phyloP scores from a whole-genome alignment of 441 rosid genomes.

The Pelargonium australe region DNA sequence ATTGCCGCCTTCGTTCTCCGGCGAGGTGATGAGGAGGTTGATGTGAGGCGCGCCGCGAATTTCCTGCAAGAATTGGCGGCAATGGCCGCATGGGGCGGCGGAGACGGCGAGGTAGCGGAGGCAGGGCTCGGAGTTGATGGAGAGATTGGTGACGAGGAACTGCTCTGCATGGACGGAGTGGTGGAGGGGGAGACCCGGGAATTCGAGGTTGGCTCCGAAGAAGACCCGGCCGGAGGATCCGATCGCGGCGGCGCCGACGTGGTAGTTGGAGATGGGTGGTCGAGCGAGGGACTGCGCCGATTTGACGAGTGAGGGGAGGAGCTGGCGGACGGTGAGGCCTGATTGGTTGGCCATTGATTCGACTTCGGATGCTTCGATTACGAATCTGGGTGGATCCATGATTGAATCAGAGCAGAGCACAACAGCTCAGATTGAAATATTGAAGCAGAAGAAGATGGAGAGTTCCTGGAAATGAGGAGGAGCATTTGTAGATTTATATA shows the following conservation, averaged over 20 bases:
- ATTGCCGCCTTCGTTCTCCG: constrained; percentile 10
- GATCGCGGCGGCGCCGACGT: constrained; percentile 69
- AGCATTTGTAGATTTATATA: too few relatives aligned
- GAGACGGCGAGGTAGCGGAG: constrained; percentile 58
- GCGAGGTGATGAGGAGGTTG: constrained; percentile 34
- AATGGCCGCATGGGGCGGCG: constrained; percentile 94
- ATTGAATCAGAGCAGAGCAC: background rate
- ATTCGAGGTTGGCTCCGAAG: constrained; percentile 77
- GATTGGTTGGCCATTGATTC: constrained; percentile 52
- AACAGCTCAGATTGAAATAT: too few relatives aligned
- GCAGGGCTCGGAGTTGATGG: constrained; percentile 34
- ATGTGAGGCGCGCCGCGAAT: constrained; percentile 59
- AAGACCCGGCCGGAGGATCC: constrained; percentile 89
- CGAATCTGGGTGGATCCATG: constrained; percentile 62
- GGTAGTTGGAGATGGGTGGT: constrained; percentile 71
- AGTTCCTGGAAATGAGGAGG: too few relatives aligned
- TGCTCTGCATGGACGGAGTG: constrained; percentile 80
- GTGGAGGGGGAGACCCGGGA: constrained; percentile 74
- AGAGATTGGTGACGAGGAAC: constrained; percentile 60
- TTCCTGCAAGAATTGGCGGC: constrained; percentile 92
- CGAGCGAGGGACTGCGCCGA: constrained; percentile 59
- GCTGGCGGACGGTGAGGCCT: constrained; percentile 44
- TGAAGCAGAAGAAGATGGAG: background rate
- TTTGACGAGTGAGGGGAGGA: constrained; percentile 61
- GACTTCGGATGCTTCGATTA: constrained; percentile 59